Percentiles rank a stretch among this genome's conserved stretches.
phyloP scores from a whole-genome alignment of 73 alveolate genomes.

The Diophrys appendiculata region DNA sequence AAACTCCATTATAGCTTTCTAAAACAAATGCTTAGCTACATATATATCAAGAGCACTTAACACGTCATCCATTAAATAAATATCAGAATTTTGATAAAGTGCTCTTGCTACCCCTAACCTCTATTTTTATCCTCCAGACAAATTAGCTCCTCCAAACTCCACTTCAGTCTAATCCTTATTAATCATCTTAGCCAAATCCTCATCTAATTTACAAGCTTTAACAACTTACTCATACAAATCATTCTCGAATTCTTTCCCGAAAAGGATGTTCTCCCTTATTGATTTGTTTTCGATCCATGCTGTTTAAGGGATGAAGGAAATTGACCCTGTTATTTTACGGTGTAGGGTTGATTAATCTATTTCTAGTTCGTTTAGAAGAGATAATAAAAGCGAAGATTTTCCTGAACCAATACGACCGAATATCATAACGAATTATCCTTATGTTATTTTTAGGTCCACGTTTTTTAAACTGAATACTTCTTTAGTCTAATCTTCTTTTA shows the following conservation, averaged over 20 bases:
- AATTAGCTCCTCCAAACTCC: conserved; percentile 40
- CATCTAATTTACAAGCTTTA: conserved; percentile 23
- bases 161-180: conserved; percentile 50
- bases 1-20: conserved; percentile 16
- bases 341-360: not conserved
- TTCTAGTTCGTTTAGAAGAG: conserved; percentile 7
- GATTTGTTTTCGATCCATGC: conserved; percentile 59
- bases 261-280: conserved; percentile 51
- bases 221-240: conserved; percentile 28
- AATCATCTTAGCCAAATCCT: conserved; percentile 39
- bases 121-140: conserved; percentile 75
- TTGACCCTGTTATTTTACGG: conserved; percentile 34
- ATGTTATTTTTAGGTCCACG: conserved; percentile 69
- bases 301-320: conserved; percentile 46
- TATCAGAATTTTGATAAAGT: conserved; percentile 60
- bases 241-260: conserved; percentile 29
- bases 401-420: conserved; percentile 89
- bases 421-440: conserved; percentile 84
- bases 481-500: not conserved
- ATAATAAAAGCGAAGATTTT: conserved; percentile 1
- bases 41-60: conserved; percentile 62
- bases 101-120: conserved; percentile 69
- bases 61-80: conserved; percentile 71
- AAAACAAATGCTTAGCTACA: conserved; percentile 50
- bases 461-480: conserved; percentile 12